A percentile compares a stretch with the other conserved stretches of the same genome.
Conservation (phyloP, 192 early-diverging fungal species). For the Entophlyctis helioformis region DNA sequence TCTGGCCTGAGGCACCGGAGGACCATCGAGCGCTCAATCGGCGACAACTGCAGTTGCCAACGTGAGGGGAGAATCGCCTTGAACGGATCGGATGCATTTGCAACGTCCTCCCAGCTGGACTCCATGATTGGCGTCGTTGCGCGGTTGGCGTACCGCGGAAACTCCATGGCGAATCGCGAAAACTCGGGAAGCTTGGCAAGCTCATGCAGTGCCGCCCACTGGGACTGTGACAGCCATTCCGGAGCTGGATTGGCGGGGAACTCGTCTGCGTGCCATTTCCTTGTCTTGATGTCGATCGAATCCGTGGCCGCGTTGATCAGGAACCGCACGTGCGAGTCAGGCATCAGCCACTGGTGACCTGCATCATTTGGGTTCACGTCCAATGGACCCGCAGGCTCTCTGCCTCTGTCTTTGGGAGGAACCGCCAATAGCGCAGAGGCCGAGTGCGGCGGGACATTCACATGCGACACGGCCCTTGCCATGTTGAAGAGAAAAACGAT, state of each 20-base stretch:
- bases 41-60: slow-evolving; percentile 11
- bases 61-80: slow-evolving; percentile 5
- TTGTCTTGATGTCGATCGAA: background rate
- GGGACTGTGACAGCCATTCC: slow-evolving; percentile 6
- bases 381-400: too few species aligned
- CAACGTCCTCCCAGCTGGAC: slow-evolving; percentile 18
- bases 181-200: slow-evolving; percentile 12
- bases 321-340: slow-evolving; percentile 5
- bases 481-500: too few species aligned
- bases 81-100: slow-evolving; percentile 8
- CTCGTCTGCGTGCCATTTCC: slow-evolving; percentile 6
- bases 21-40: slow-evolving; percentile 13
- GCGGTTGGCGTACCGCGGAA: slow-evolving; percentile 13
- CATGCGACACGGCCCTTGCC: too few species aligned
- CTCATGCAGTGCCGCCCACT: slow-evolving; percentile 6
- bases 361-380: too few species aligned
- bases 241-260: slow-evolving; percentile 12
- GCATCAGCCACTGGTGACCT: too few species aligned
- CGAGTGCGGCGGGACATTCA: too few species aligned
- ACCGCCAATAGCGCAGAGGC: too few species aligned
- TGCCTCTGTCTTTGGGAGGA: too few species aligned
- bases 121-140: slow-evolving; percentile 13
- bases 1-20: slow-evolving; percentile 13
- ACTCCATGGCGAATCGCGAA: slow-evolving; percentile 11
- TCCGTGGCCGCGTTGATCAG: slow-evolving; percentile 2